These are phyloP conservation scores for Xenoacremonium recifei DNA, from an alignment of 2,329 filamentous ascomycete genomes.

Conservation along the genomic window DNA sequence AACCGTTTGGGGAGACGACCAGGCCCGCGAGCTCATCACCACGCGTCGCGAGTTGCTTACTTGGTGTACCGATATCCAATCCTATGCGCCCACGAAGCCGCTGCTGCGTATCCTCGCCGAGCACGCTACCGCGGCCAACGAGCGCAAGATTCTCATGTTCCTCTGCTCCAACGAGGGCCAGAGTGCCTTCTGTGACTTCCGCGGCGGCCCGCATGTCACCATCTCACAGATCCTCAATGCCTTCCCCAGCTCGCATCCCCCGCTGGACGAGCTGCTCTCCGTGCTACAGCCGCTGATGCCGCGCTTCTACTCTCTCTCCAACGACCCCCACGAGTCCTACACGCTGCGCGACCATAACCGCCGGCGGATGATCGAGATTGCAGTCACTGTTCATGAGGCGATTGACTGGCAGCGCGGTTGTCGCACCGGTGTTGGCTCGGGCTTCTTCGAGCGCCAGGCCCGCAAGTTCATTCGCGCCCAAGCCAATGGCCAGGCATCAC, in stretches of 20 bases:
- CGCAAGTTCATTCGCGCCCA: slow-evolving; percentile 68
- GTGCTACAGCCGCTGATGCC: slow-evolving; percentile 89
- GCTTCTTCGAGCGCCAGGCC: slow-evolving; percentile 88
- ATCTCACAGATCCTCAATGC: slow-evolving; percentile 83
- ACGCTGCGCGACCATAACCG: slow-evolving; percentile 66
- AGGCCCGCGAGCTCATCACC: slow-evolving; percentile 80
- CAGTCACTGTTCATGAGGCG: slow-evolving; percentile 91
- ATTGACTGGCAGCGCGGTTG: slow-evolving; percentile 70
- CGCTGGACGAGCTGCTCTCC: slow-evolving; percentile 77
- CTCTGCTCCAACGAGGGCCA: slow-evolving; percentile 89
- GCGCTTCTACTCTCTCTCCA: slow-evolving; percentile 96
- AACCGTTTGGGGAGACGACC: slow-evolving; percentile 94
- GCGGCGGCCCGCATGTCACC: slow-evolving; percentile 83
- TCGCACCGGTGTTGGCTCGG: slow-evolving; percentile 85
- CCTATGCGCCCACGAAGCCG: slow-evolving; percentile 84
- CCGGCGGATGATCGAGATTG: slow-evolving; percentile 86
- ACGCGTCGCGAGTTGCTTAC: slow-evolving; percentile 89
- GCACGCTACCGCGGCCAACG: slow-evolving; percentile 73
- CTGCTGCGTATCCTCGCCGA: slow-evolving; percentile 85
- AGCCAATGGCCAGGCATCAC: slow-evolving; percentile 52
- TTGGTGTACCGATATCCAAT: slow-evolving; percentile 94
- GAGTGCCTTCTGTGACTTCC: slow-evolving; percentile 88
- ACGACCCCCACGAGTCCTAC: slow-evolving; percentile 81
- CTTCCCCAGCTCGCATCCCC: slow-evolving; percentile 88
- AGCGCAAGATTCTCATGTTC: slow-evolving; percentile 85